Evolutionary conservation across 768 basidiomycete genomes (phyloP).

Genomic region (Fomitopsis serialis): DNA sequence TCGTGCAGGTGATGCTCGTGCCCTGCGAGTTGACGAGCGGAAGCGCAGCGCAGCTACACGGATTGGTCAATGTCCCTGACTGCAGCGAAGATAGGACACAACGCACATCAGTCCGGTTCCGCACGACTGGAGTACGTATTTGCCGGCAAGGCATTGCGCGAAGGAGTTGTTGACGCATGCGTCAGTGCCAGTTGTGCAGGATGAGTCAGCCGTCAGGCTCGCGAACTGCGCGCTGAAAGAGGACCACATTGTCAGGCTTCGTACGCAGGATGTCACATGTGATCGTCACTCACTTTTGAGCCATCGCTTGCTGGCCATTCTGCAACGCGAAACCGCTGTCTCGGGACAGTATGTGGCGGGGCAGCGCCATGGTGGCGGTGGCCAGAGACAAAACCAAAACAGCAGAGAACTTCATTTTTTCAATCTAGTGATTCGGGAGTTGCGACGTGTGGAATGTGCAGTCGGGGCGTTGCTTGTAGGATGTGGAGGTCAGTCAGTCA

Average conservation of each 20-base stretch:
- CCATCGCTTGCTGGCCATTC: conserved; percentile 26
- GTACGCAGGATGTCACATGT: not conserved
- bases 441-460: not conserved
- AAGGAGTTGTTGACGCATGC: conserved; percentile 47
- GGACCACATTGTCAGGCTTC: not conserved
- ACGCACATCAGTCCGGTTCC: conserved; percentile 16
- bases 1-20: conserved; percentile 48
- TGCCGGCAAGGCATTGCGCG: conserved; percentile 51
- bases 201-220: conserved; percentile 35
- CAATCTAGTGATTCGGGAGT: not conserved
- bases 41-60: conserved; percentile 33
- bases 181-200: conserved; percentile 39
- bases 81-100: not conserved
- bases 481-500: not conserved
- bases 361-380: conserved; percentile 23
- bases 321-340: conserved; percentile 14
- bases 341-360: conserved; percentile 7
- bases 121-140: conserved; percentile 26
- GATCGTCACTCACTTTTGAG: conserved; percentile 21
- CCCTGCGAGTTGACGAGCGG: conserved; percentile 46
- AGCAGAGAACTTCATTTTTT: conserved; percentile 32
- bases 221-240: conserved; percentile 36
- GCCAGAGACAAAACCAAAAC: conserved; percentile 27
- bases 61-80: not conserved
- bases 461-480: not conserved